Evolutionary conservation across 345 rosid genomes (phyloP).

Genomic region (Murraya koenigii): DNA sequence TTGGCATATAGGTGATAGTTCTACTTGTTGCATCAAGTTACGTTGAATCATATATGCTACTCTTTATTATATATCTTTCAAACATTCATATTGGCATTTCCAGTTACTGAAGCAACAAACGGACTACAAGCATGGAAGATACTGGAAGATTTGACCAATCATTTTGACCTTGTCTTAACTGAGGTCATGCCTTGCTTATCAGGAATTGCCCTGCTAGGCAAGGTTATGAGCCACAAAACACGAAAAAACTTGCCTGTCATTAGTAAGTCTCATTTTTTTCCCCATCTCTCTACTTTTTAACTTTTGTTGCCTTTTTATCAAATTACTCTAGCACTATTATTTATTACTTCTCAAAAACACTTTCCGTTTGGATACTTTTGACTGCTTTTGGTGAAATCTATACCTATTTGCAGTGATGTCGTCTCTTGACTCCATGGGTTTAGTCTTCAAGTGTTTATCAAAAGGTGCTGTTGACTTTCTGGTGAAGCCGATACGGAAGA

Average conservation of each 20-base stretch:
- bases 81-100: constrained; percentile 4
- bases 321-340: neutral
- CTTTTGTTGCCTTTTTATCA: neutral
- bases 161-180: constrained; percentile 53
- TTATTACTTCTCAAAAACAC: neutral
- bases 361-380: constrained; percentile 20
- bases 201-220: constrained; percentile 55
- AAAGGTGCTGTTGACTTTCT: constrained; percentile 60
- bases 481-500: constrained; percentile 60
- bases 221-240: constrained; percentile 59
- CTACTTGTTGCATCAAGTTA: neutral
- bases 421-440: constrained; percentile 47
- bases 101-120: constrained; percentile 51
- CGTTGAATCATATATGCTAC: no score
- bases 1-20: neutral
- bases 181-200: constrained; percentile 57
- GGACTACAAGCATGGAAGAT: constrained; percentile 67
- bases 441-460: constrained; percentile 59
- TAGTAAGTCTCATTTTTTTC: constrained; percentile 34
- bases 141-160: constrained; percentile 47
- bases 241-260: constrained; percentile 52
- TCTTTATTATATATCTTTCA: neutral
- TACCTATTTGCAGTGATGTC: constrained; percentile 62
- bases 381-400: constrained; percentile 29
- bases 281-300: neutral